These are phyloP conservation scores for Secale cereale DNA, from an alignment of 176 grass and related monocot genomes.

Conservation along the genomic window DNA sequence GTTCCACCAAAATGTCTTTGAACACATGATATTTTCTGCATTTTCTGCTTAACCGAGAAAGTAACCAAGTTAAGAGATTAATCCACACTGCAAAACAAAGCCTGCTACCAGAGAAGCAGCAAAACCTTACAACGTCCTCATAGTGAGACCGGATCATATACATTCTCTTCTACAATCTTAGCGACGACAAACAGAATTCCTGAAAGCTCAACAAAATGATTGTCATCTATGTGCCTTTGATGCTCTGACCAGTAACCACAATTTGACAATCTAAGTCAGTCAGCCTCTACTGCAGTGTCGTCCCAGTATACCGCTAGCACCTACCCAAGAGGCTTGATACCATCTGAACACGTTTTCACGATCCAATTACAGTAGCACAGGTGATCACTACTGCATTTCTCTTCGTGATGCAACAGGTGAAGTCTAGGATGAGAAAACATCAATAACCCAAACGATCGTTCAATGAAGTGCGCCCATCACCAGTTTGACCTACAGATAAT, in stretches of 20 bases:
- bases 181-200: not conserved
- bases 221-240: not conserved
- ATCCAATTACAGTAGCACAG: not conserved
- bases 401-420: not conserved
- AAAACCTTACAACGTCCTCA: not conserved
- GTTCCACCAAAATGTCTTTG: too few relatives aligned
- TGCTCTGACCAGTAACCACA: not conserved
- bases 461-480: constrained; percentile 84
- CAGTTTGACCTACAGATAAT: constrained; percentile 84
- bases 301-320: not conserved
- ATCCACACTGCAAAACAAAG: not conserved
- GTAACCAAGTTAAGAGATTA: not conserved
- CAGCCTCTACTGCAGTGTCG: not conserved
- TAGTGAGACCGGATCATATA: not conserved
- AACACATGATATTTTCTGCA: not conserved
- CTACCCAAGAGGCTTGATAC: not conserved
- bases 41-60: not conserved
- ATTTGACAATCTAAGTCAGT: not conserved
- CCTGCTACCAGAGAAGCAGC: too few relatives aligned
- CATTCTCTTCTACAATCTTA: not conserved
- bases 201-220: not conserved
- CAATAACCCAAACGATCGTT: constrained; percentile 93
- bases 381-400: not conserved
- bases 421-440: not conserved
- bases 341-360: not conserved